Conservation (phyloP, 192 early-diverging fungal species). For the Coemansia sp. region DNA sequence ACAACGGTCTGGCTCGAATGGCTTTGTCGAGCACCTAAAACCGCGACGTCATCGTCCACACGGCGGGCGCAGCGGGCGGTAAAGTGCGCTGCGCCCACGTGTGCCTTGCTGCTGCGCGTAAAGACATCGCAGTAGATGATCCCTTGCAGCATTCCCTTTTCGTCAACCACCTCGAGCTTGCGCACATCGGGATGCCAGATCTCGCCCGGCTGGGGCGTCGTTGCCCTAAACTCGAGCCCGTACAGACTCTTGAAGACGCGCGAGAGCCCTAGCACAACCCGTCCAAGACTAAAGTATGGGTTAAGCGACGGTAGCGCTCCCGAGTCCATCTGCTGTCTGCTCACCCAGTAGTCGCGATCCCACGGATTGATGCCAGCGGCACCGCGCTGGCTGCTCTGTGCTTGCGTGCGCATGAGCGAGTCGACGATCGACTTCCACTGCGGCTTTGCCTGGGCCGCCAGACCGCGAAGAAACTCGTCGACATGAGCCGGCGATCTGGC, state of each 20-base stretch:
- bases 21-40: slow-evolving; percentile 10
- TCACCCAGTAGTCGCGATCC: slow-evolving; percentile 80
- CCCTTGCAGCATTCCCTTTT: slow-evolving; percentile 83
- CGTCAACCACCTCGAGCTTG: slow-evolving; percentile 88
- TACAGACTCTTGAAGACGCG: slow-evolving; percentile 84
- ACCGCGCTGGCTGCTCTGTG: too few species aligned
- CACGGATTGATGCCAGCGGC: slow-evolving; percentile 63
- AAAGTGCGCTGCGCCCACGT: slow-evolving; percentile 90
- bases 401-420: slow-evolving; percentile 46
- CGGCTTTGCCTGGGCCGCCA: slow-evolving; percentile 65
- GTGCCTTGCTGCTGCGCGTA: slow-evolving; percentile 72
- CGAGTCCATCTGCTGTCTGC: slow-evolving; percentile 43
- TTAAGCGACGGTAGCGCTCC: slow-evolving; percentile 58
- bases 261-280: slow-evolving; percentile 85
- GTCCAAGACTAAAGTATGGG: slow-evolving; percentile 86
- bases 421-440: slow-evolving; percentile 57
- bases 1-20: slow-evolving; percentile 43
- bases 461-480: slow-evolving; percentile 75
- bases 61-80: slow-evolving; percentile 89
- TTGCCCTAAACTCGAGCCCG: slow-evolving; percentile 81
- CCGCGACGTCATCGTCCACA: slow-evolving; percentile 74
- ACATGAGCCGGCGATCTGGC: slow-evolving; percentile 83
- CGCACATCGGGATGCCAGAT: slow-evolving; percentile 90
- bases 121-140: slow-evolving; percentile 95
- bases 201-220: slow-evolving; percentile 72